These are phyloP conservation scores for Neurospora sp. DNA, from an alignment of 495 filamentous ascomycete genomes.

Conservation along the genomic window DNA sequence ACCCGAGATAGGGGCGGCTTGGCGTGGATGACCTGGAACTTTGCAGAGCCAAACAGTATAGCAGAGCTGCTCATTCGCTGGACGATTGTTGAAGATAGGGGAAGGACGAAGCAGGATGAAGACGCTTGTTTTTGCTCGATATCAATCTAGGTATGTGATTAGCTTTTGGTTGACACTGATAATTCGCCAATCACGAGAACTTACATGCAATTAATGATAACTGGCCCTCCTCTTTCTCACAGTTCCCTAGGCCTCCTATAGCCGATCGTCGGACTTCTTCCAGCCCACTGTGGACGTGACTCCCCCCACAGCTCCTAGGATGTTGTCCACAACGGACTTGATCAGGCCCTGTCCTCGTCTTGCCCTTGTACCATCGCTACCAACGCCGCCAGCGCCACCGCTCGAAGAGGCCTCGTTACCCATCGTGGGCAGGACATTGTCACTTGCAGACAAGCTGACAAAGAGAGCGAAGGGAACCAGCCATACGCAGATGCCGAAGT, in stretches of 20 bases:
- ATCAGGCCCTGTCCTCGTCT: slow-evolving; percentile 71
- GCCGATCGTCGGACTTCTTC: slow-evolving; percentile 35
- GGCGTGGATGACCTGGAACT: neutral
- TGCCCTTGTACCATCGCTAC: slow-evolving; percentile 38
- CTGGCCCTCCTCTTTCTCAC: neutral
- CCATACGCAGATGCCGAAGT: slow-evolving; percentile 95
- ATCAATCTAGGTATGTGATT: neutral
- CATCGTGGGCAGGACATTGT: slow-evolving; percentile 90
- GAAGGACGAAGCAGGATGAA: neutral
- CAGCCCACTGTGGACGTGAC: slow-evolving; percentile 61
- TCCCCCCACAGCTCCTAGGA: slow-evolving; percentile 63
- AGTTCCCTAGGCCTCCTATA: slow-evolving; percentile 2
- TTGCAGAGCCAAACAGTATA: neutral
- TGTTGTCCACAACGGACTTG: slow-evolving; percentile 74
- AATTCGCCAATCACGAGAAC: neutral
- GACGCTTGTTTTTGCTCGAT: neutral
- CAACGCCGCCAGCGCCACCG: slow-evolving; percentile 10
- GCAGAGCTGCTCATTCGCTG: neutral
- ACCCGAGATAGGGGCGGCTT: too few species aligned
- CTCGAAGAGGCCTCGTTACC: slow-evolving; percentile 33
- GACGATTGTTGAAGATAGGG: neutral
- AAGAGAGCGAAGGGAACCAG: slow-evolving; percentile 92
- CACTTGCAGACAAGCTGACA: slow-evolving; percentile 81
- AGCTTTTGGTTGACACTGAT: neutral
- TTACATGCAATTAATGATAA: neutral